phyloP scores from a whole-genome alignment of 129 eudicot species.

The Rutidosis leptorrhynchoides region DNA sequence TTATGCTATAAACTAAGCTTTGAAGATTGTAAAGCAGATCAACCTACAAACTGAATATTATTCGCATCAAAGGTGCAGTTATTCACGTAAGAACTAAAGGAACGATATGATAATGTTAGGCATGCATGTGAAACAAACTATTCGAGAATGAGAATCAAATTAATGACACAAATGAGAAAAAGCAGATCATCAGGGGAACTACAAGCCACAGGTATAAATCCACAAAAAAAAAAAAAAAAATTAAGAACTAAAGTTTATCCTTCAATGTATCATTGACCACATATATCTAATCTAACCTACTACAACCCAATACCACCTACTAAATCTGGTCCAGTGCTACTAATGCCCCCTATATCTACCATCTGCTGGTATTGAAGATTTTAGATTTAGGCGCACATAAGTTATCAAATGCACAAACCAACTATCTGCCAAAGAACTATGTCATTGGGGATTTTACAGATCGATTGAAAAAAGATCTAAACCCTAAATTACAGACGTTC shows the following conservation, averaged over 20 bases:
- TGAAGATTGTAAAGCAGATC: neutral
- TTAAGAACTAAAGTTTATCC: neutral
- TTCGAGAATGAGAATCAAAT: neutral
- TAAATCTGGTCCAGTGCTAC: neutral
- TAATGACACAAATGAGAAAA: neutral
- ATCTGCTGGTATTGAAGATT: neutral
- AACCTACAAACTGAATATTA: constrained; percentile 13
- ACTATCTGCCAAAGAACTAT: neutral
- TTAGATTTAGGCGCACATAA: neutral
- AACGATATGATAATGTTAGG: neutral
- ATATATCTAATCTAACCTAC: neutral
- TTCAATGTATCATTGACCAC: neutral
- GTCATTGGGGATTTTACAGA: neutral
- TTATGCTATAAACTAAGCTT: constrained; percentile 14
- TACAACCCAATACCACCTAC: neutral
- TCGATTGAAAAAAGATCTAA: neutral
- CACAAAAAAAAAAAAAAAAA: neutral
- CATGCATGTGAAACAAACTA: neutral
- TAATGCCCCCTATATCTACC: neutral
- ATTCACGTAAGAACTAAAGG: neutral
- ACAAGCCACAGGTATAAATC: neutral
- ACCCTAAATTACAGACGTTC: neutral
- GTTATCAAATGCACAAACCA: neutral
- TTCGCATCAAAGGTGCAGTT: neutral
- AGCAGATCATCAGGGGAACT: neutral